Conservation (phyloP, 441 rosid species). For the Codiaeum variegatum region DNA sequence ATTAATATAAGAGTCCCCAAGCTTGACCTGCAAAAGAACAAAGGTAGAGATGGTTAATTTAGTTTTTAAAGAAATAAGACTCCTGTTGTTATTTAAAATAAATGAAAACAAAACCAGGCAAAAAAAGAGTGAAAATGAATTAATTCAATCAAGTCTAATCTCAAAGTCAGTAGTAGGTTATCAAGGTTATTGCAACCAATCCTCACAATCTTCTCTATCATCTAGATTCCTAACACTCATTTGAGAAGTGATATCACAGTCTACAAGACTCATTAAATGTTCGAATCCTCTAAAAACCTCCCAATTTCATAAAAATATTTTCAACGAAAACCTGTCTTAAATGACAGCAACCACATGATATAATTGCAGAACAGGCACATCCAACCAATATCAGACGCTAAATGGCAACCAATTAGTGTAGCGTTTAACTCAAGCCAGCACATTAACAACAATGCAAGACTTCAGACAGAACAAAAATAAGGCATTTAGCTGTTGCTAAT, state of each 20-base stretch:
- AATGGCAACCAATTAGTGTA: neutral
- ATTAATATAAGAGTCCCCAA: constrained; percentile 83
- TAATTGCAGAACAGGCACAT: neutral
- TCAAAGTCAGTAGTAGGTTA: neutral
- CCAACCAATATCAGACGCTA: neutral
- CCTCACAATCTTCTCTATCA: neutral
- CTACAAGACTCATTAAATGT: neutral
- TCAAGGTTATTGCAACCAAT: neutral
- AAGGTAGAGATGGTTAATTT: neutral
- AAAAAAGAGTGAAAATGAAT: neutral
- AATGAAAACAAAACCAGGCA: neutral
- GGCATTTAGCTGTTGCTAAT: neutral
- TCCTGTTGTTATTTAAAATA: neutral
- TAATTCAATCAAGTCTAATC: neutral
- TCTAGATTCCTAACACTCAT: neutral
- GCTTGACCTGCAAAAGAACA: constrained; percentile 59
- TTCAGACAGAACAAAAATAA: neutral
- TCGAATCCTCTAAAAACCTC: neutral
- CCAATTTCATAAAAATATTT: neutral
- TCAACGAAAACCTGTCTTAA: neutral
- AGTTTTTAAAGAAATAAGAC: neutral
- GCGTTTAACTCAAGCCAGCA: neutral
- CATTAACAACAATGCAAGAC: neutral
- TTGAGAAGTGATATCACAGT: neutral
- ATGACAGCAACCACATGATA: neutral